A percentile compares a stretch with the other conserved stretches of the same genome.
These are phyloP conservation scores for Saccharomycopsis babjevae DNA, from an alignment of 805 yeast species.

Conservation along the genomic window DNA sequence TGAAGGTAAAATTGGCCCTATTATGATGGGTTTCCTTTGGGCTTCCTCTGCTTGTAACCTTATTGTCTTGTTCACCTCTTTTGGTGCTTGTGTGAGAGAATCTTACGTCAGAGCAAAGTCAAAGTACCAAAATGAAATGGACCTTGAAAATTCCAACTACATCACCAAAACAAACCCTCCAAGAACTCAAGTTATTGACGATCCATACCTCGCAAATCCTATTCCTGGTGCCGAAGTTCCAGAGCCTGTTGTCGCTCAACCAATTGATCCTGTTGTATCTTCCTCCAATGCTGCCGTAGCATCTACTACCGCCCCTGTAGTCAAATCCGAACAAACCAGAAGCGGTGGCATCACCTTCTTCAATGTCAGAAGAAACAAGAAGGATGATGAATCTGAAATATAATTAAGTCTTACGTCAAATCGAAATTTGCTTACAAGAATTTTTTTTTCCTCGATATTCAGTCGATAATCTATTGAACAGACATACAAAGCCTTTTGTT, in stretches of 20 bases:
- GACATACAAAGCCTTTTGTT: too few relatives aligned
- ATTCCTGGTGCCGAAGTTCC: constrained; percentile 1
- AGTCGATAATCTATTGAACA: too few relatives aligned
- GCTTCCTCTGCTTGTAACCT: constrained; percentile 48
- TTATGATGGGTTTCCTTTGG: constrained; percentile 59
- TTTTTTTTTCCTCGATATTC: too few relatives aligned
- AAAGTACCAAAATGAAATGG: not conserved
- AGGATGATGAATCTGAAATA: constrained; percentile 13
- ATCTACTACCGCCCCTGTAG: not conserved
- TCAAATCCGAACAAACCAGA: constrained; percentile 4
- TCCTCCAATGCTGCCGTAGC: constrained; percentile 2
- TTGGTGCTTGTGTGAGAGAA: constrained; percentile 28
- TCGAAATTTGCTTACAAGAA: not conserved
- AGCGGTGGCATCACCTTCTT: constrained; percentile 17
- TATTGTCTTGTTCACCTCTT: constrained; percentile 40
- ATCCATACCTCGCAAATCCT: constrained; percentile 4
- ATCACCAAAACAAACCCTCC: not conserved
- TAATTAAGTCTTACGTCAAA: not conserved
- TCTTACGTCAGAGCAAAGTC: constrained; percentile 14
- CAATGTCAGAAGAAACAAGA: constrained; percentile 15
- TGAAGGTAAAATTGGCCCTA: constrained; percentile 43
- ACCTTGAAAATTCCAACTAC: not conserved
- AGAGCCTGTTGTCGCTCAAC: not conserved
- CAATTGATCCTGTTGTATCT: constrained; percentile 14
- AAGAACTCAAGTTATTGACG: not conserved